Percentiles rank a stretch among this genome's conserved stretches.
Conservation (phyloP, 192 early-diverging fungal genomes). For the Phycomyces nitens region DNA sequence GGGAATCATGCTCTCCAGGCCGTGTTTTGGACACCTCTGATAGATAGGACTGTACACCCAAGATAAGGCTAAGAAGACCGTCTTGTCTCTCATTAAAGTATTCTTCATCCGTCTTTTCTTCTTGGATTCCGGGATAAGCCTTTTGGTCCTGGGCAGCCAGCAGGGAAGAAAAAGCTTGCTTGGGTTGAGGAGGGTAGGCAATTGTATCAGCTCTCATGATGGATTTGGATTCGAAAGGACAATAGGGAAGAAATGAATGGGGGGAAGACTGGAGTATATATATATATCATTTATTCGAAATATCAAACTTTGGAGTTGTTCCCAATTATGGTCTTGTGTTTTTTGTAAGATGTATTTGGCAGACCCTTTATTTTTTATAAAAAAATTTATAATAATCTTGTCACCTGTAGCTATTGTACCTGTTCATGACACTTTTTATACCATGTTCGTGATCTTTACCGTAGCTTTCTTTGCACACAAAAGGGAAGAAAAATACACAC, state of each 20-base stretch:
- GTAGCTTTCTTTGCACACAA: no score
- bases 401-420: no score
- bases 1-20: conserved; percentile 12
- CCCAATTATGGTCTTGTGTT: no score
- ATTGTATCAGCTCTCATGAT: not conserved
- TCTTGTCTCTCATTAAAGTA: conserved; percentile 19
- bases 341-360: no score
- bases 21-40: conserved; percentile 7
- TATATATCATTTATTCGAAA: no score
- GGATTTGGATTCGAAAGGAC: not conserved
- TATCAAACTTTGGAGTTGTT: no score
- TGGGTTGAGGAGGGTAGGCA: not conserved
- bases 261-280: no score
- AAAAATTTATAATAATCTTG: no score
- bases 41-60: conserved; percentile 35
- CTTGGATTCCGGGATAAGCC: not conserved
- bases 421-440: no score
- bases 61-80: conserved; percentile 22
- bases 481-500: no score
- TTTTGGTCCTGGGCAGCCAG: not conserved
- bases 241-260: not conserved
- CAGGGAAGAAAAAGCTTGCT: not conserved
- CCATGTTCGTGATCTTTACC: no score
- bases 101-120: conserved; percentile 11
- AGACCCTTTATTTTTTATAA: no score